A percentile compares a stretch with the other conserved stretches of the same genome.
Evolutionary conservation across 2,329 filamentous ascomycete genomes (phyloP).

Genomic region (Cladorrhinum sp.): DNA sequence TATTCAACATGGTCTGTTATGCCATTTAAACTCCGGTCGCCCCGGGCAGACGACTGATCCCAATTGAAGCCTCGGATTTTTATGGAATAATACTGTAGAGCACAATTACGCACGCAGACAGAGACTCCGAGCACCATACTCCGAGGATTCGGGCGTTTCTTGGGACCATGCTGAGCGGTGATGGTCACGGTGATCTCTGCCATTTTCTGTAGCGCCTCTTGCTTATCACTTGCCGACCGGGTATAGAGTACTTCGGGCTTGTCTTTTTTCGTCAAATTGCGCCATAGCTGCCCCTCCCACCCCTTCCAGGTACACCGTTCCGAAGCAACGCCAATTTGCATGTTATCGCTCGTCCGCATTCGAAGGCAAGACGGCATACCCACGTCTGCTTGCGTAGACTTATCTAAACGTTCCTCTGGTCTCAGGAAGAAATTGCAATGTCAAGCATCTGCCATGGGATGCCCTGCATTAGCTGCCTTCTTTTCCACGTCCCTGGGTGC

Average conservation of each 20-base stretch:
- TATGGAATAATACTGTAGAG: background rate
- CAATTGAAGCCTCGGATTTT: background rate
- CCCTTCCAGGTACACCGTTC: conserved; percentile 1
- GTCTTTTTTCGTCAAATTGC: conserved; percentile 25
- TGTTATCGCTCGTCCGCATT: conserved; percentile 14
- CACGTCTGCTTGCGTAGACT: background rate
- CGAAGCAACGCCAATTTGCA: conserved; percentile 1
- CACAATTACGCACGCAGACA: background rate
- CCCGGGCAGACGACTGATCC: background rate
- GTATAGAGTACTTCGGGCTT: conserved; percentile 23
- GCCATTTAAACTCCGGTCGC: conserved; percentile 11
- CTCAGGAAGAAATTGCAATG: background rate
- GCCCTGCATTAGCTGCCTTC: conserved; percentile 5
- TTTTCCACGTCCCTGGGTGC: background rate
- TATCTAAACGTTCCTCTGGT: background rate
- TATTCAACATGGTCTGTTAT: conserved; percentile 1
- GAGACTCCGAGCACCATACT: conserved; percentile 4
- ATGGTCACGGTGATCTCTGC: background rate
- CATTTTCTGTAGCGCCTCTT: conserved; percentile 21
- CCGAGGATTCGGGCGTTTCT: background rate
- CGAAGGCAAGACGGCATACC: conserved; percentile 5
- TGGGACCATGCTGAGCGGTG: background rate
- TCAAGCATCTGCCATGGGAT: conserved; percentile 4
- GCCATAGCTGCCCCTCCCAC: conserved; percentile 26
- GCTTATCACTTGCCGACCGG: conserved; percentile 7